A percentile compares a stretch with the other conserved stretches of the same genome.
Conservation (phyloP, 192 early-diverging fungal species). For the Coemansia umbellata region DNA sequence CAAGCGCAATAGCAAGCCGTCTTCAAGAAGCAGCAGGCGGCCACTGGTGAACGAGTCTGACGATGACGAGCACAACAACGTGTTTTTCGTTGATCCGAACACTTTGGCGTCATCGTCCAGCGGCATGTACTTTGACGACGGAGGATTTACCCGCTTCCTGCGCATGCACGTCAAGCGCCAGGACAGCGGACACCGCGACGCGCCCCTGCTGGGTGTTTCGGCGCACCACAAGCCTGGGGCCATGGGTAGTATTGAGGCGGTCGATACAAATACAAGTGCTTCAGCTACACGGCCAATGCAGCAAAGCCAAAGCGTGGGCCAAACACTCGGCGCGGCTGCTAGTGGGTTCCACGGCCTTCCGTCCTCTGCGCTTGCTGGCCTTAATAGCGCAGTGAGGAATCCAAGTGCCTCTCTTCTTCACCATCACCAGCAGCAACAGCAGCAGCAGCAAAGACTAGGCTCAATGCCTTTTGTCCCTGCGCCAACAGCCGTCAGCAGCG, state of each 20-base stretch:
- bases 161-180: constrained; percentile 50
- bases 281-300: too few relatives aligned
- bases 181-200: constrained; percentile 11
- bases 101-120: constrained; percentile 26
- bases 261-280: constrained; percentile 1
- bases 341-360: background rate
- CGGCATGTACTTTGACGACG: constrained; percentile 51
- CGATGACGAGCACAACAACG: constrained; percentile 51
- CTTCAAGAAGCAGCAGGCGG: background rate
- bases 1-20: constrained; percentile 5
- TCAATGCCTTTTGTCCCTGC: constrained; percentile 7
- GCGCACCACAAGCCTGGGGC: constrained; percentile 14
- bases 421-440: constrained; percentile 10
- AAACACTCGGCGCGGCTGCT: too few relatives aligned
- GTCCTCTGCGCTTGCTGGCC: background rate
- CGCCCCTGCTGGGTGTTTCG: background rate
- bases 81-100: constrained; percentile 47
- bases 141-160: constrained; percentile 50
- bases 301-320: too few relatives aligned
- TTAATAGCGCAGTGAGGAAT: background rate
- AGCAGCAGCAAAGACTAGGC: constrained; percentile 5
- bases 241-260: constrained; percentile 13
- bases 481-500: constrained; percentile 27
- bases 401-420: too few relatives aligned
- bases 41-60: constrained; percentile 42